Percentiles rank a stretch among this genome's conserved stretches.
Conservation (phyloP, 805 yeast species). For the Starmerella apicola region DNA sequence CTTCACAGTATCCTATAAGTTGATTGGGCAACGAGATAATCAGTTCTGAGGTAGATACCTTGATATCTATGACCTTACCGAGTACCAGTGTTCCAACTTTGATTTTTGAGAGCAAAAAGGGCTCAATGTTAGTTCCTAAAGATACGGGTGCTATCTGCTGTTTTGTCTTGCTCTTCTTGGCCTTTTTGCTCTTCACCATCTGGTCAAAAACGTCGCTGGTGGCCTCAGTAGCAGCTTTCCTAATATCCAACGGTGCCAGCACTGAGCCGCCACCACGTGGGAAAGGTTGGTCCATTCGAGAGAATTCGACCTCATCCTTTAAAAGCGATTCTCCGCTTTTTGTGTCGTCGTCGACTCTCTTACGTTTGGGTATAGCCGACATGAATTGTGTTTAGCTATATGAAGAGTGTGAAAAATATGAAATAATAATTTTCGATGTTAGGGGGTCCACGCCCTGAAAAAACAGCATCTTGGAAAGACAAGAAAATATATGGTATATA, state of each 20-base stretch:
- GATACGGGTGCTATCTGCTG: constrained; percentile 21
- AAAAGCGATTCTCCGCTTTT: constrained; percentile 8
- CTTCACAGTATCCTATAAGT: constrained; percentile 52
- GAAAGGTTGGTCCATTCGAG: constrained; percentile 31
- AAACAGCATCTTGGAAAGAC: too few relatives aligned
- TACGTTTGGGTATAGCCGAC: constrained; percentile 10
- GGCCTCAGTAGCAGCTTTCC: constrained; percentile 87
- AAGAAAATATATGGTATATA: too few relatives aligned
- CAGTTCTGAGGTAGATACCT: constrained; percentile 40
- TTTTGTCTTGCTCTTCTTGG: constrained; percentile 32
- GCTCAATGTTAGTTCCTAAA: constrained; percentile 39
- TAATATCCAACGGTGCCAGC: constrained; percentile 78
- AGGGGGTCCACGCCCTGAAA: too few relatives aligned
- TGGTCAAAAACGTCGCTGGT: constrained; percentile 53
- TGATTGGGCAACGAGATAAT: constrained; percentile 68
- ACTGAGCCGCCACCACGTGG: constrained; percentile 86
- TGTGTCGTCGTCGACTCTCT: constrained; percentile 10
- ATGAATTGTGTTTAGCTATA: neutral
- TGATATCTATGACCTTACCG: constrained; percentile 59
- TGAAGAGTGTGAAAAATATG: constrained; percentile 1
- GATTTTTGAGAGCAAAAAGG: constrained; percentile 48
- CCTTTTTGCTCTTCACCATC: constrained; percentile 20
- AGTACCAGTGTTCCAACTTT: constrained; percentile 61
- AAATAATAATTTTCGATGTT: constrained; percentile 13
- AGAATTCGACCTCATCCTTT: constrained; percentile 7